A percentile compares a stretch with the other conserved stretches of the same genome.
These are phyloP conservation scores for Xylaria sp. DNA, from an alignment of 2,329 filamentous ascomycete genomes.

Conservation along the genomic window DNA sequence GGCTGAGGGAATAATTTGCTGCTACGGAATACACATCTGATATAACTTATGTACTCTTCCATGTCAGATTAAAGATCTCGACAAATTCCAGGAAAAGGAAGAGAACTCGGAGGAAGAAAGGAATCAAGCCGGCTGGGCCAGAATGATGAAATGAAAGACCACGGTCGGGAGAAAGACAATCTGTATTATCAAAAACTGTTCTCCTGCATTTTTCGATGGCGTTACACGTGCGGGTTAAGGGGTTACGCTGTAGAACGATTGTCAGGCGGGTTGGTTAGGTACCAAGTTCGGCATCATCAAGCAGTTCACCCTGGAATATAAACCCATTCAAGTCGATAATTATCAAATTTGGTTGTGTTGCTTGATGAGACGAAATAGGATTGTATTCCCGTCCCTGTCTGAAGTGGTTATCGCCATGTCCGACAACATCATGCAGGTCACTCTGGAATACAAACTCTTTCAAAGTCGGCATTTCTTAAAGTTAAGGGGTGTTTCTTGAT, in stretches of 20 bases:
- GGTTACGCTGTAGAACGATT: constrained; percentile 27
- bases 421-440: too few species aligned
- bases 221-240: constrained; percentile 22
- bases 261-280: neutral
- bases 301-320: neutral
- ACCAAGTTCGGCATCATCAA: neutral
- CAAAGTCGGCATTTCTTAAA: too few species aligned
- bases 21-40: neutral
- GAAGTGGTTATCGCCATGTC: too few species aligned
- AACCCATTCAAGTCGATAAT: too few species aligned
- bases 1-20: constrained; percentile 38
- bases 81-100: neutral
- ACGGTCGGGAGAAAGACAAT: constrained; percentile 9
- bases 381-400: too few species aligned
- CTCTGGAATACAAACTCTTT: too few species aligned
- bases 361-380: too few species aligned
- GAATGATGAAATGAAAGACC: neutral
- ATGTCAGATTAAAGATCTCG: too few species aligned
- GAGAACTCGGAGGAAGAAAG: constrained; percentile 6
- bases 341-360: too few species aligned
- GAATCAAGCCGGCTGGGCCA: constrained; percentile 1
- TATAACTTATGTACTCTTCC: neutral
- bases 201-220: constrained; percentile 31
- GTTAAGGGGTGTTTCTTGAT: too few species aligned
- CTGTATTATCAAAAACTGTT: constrained; percentile 27